Evolutionary conservation across 306 rosid species (phyloP), one percentile per base, ranked within the genome.

Genomic region (Senna siamea): DNA sequence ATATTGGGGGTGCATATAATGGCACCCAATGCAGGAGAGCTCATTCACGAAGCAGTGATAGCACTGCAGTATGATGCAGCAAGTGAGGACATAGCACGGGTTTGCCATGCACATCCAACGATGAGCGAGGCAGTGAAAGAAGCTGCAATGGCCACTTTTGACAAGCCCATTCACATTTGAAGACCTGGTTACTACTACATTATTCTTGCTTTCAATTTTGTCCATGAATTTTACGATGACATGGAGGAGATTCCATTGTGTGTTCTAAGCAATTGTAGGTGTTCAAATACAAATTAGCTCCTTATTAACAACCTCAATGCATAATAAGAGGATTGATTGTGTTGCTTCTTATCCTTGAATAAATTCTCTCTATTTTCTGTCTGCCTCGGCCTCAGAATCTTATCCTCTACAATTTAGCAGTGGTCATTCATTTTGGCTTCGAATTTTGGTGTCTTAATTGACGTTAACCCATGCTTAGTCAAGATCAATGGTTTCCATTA

Each of bases 61-160:
- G 99, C 98, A 22, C 79, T 95, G 82, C 90, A 87, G 66, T 95
- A 92, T 61, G 98, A 90, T 77, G 99, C 98, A 15, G 77, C 98
- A 0, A 95, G 98, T 55, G 98, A 95, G 76, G 99, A 95, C 88
- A 90, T 95, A 32, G 99, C 99, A 19, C 98, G 98, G 0, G 99
- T 95, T 70, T 95, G 99, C 84, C 99, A 95, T 76, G 99, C 99
- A 0, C 99, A 95, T 86, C 99, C 99, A 35, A 95, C 98, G 40
- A 86, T 92, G 99, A 95, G 99, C 2, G 98, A 95, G 87, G 99
- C 99, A 38, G 41, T 95, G 83, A 95, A 95, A 88, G 99, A 95
- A 86, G 99, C 99, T 58, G 97, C 97, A 23, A 95, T 95, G 99
- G 99, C 99, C 54, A 95, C 98, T 19, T 95, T 80, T 78, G 99